Evolutionary conservation across 2,329 filamentous ascomycete species (phyloP), one percentile per base, ranked within the genome.

Genomic region (Fusarium keratoplasticum): DNA sequence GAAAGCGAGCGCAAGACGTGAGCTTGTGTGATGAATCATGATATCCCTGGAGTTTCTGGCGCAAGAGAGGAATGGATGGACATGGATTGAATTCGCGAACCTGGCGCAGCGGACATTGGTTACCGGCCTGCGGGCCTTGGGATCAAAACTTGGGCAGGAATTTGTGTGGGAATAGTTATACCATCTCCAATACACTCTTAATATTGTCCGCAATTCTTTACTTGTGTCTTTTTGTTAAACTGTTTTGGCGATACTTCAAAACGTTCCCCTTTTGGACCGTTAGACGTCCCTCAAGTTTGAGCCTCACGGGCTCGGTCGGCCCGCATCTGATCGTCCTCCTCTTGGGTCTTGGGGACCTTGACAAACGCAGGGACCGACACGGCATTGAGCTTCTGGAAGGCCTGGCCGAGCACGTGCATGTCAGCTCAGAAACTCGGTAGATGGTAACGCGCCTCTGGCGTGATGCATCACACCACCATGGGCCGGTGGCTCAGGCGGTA

Each of bases 1-100:
- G 64, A 61, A 59, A 52, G 62, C 61, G 54, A 69, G 64, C 70
- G 67, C 57, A 64, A 29, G 70, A 61, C 60, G 66, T 40, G 42
- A 67, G 66, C 74, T 67, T 75, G 72, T 72, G 66, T 78, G 52
- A 78, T 71, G 76, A 78, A 69, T 78, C 61, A 78, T 76, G 76
- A 77, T 76, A 73, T 78, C 61, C 70, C 66, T 69, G 76, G 76
- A 69, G 69, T 78, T 75, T 71, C 58, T 70, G 75, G 75, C 69
- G 69, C 66, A 72, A 50, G 60, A 70, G 62, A 72, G 59, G 61
- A 63, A 44, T 68, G 57, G 67, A 69, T 50, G 65, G 52, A 69
- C 65, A 20, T 25, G 13, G 33, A 33, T 67, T 70, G 52, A 62
- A 61, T 70, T 74, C 33, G 44, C 44, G 27, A 31, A 70, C 62